Percentiles rank a stretch among this genome's conserved stretches.
Evolutionary conservation across 164 flowering plant genomes (phyloP).

Genomic region (Stephania yunnanensis): DNA sequence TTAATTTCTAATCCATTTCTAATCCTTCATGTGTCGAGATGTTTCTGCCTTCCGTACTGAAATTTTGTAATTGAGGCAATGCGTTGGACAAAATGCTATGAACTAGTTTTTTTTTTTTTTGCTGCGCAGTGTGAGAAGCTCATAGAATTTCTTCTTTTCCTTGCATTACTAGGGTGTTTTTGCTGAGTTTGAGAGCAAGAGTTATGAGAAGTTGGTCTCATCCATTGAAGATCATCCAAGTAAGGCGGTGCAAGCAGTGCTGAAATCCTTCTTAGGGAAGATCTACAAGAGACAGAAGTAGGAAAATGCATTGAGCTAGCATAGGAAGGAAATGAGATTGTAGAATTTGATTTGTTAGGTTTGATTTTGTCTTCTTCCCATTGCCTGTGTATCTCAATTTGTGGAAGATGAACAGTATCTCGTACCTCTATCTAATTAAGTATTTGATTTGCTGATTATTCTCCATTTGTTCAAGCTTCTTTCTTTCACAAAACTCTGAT

Average conservation of each 20-base stretch:
- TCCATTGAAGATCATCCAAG: constrained; percentile 82
- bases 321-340: neutral
- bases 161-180: constrained; percentile 43
- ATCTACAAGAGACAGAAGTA: constrained; percentile 88
- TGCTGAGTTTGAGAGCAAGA: constrained; percentile 56
- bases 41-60: too few species aligned
- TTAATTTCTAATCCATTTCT: too few species aligned
- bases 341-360: neutral
- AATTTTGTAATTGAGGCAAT: too few species aligned
- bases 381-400: neutral
- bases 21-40: too few species aligned
- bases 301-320: neutral
- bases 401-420: constrained; percentile 1
- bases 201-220: constrained; percentile 45
- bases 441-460: neutral
- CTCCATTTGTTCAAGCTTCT: neutral
- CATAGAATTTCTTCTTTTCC: neutral
- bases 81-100: too few species aligned
- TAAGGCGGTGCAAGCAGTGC: constrained; percentile 71
- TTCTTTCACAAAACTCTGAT: too few species aligned
- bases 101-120: neutral
- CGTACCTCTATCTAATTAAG: constrained; percentile 2
- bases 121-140: neutral
- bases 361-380: neutral
- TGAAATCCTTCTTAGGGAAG: constrained; percentile 80